phyloP scores from a whole-genome alignment of 2,329 filamentous ascomycete species.

The Diaporthe velutina region DNA sequence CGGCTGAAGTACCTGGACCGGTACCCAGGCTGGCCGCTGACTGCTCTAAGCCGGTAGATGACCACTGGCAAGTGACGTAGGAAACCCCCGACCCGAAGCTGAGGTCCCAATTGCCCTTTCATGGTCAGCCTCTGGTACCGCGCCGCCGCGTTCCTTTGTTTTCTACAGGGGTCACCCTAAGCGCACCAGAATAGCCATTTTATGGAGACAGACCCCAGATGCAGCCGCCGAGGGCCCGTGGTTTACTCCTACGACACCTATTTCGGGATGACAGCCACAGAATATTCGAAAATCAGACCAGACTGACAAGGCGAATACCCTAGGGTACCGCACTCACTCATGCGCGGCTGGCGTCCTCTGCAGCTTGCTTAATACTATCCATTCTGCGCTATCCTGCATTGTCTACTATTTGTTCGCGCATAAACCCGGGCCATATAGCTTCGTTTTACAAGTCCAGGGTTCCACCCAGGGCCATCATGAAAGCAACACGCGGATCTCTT shows the following conservation, averaged over 20 bases:
- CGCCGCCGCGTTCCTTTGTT: not conserved
- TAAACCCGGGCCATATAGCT: not conserved
- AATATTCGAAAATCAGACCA: not conserved
- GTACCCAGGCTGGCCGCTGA: not conserved
- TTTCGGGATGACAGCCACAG: slow-evolving; percentile 36
- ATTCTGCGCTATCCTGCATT: slow-evolving; percentile 3
- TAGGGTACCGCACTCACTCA: slow-evolving; percentile 7
- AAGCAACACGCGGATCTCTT: slow-evolving; percentile 71
- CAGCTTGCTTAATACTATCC: not conserved
- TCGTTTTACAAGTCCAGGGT: slow-evolving; percentile 28
- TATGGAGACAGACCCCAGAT: slow-evolving; percentile 35
- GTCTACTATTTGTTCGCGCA: slow-evolving; percentile 8
- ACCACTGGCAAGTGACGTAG: slow-evolving; percentile 23
- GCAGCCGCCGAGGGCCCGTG: slow-evolving; percentile 15
- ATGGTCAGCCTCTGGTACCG: not conserved
- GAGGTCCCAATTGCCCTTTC: slow-evolving; percentile 12
- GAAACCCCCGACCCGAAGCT: slow-evolving; percentile 5
- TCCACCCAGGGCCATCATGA: slow-evolving; percentile 53
- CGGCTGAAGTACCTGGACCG: slow-evolving; percentile 1
- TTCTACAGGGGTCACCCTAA: slow-evolving; percentile 2
- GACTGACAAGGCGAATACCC: too few species aligned
- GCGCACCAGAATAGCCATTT: slow-evolving; percentile 3
- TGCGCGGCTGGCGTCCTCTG: slow-evolving; percentile 10
- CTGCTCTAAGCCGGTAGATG: not conserved
- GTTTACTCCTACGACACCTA: slow-evolving; percentile 27